Evolutionary conservation across 345 rosid species (phyloP), one percentile per base, ranked within the genome.

Genomic region (Ailanthus altissimus): DNA sequence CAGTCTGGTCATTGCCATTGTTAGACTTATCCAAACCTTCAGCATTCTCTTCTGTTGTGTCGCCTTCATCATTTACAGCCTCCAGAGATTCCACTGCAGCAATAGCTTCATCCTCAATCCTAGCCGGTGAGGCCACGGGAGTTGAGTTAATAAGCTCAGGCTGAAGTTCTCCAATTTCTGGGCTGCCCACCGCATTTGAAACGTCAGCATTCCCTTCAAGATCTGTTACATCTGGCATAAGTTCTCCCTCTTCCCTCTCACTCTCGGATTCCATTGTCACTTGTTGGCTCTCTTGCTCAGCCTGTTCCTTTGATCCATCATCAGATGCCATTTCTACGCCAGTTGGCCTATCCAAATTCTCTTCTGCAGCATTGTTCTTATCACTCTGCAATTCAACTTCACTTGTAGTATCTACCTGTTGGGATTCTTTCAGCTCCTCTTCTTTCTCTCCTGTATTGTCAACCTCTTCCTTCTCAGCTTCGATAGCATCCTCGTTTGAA

Each of bases 161-260:
- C 84, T 77, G 83, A 45, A 63, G 82, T 75, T 89, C 98, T 28
- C 84, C 91, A 25, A 25, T 73, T 74, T 88, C 96, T 42, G 91
- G 92, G 78, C 88, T 84, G 23, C 83, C 91, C 36, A 72, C 77
- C 71, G 81, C 63, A 76, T 75, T 80, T 38, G 85, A 78, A 77
- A 74, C 57, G 73, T 91, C 90, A 4, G 77, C 77, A 47, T 75
- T 82, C 9, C 84, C 97, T 38, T 90, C 97, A 9, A 62, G 84
- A 69, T 93, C 99, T 47, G 84, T 73, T n/a, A 80, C 80, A 74
- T 92, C 98, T 32, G 90, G 83, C 53, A 82, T 72, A 59, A 90
- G 77, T 83, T 95, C 99, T 70, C 98, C 98, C 77, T 96, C 99
- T 89, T 92, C 99, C 79, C 81, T 91, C 79, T 96, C 99, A 14